Evolutionary conservation across 805 yeast genomes (phyloP).

Genomic region (Teunomyces panamensis): DNA sequence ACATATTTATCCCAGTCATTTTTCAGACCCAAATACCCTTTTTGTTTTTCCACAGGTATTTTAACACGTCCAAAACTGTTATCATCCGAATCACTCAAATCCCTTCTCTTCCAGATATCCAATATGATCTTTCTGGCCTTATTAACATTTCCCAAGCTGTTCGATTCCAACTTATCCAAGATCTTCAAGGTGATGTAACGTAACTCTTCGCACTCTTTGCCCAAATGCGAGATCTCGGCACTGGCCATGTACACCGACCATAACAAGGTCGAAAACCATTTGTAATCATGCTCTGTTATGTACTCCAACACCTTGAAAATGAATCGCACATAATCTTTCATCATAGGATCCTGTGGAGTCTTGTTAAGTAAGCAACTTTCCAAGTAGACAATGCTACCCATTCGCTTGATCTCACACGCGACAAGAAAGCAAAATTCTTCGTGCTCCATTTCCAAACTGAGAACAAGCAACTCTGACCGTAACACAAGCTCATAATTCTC

Average conservation of each 20-base stretch:
- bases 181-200: conserved; percentile 23
- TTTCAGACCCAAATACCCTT: conserved; percentile 12
- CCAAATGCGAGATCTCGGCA: conserved; percentile 21
- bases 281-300: conserved; percentile 23
- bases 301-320: conserved; percentile 19
- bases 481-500: not conserved
- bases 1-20: conserved; percentile 35
- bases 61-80: conserved; percentile 14
- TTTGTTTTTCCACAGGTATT: not conserved
- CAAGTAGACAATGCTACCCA: conserved; percentile 21
- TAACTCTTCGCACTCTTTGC: conserved; percentile 24
- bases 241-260: conserved; percentile 29
- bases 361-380: conserved; percentile 25
- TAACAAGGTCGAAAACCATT: conserved; percentile 28
- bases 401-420: conserved; percentile 25
- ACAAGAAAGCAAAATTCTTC: conserved; percentile 26
- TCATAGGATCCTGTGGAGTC: conserved; percentile 18
- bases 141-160: conserved; percentile 27
- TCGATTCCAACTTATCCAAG: conserved; percentile 20
- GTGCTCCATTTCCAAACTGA: conserved; percentile 1
- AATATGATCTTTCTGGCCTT: conserved; percentile 20
- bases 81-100: conserved; percentile 19
- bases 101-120: conserved; percentile 29
- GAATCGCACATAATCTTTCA: conserved; percentile 14
- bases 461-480: not conserved